Conservation (phyloP, 139 green algal species). For the Chlorella sp. region DNA sequence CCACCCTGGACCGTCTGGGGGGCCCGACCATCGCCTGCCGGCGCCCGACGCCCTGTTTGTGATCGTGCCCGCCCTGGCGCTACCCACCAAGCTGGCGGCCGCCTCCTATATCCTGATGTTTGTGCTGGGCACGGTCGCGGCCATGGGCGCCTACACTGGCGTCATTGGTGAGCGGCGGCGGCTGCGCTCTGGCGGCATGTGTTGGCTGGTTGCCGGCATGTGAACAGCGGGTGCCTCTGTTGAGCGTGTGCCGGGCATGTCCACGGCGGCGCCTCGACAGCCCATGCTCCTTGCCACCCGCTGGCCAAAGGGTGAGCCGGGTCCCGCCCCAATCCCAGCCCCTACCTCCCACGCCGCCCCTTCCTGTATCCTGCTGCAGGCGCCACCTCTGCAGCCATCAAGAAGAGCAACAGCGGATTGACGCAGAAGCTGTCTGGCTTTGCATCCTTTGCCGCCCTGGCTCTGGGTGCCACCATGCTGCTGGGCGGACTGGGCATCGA, state of each 20-base stretch:
- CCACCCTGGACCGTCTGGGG: too few species aligned
- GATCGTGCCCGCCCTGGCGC: constrained; percentile 93
- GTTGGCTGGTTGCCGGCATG: too few species aligned
- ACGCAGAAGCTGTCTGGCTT: constrained; percentile 76
- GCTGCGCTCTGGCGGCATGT: not conserved
- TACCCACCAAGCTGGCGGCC: constrained; percentile 91
- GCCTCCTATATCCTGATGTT: constrained; percentile 94
- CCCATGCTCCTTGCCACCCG: too few species aligned
- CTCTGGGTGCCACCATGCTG: constrained; percentile 76
- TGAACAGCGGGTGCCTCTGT: too few species aligned
- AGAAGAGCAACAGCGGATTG: constrained; percentile 73
- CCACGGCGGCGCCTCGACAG: too few species aligned
- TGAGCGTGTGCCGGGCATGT: too few species aligned
- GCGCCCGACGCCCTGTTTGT: constrained; percentile 97
- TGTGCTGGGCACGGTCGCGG: constrained; percentile 93
- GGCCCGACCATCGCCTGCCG: not conserved
- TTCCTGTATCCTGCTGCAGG: constrained; percentile 26
- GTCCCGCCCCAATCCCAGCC: too few species aligned
- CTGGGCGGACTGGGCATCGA: constrained; percentile 66
- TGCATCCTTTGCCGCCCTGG: constrained; percentile 74
- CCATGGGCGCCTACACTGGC: constrained; percentile 96
- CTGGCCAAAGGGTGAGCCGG: too few species aligned
- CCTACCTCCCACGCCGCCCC: too few species aligned
- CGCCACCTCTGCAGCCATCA: constrained; percentile 76
- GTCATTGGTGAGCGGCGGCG: constrained; percentile 73